phyloP scores from a whole-genome alignment of 768 basidiomycete species.

The Pleurotus salmoneostramineus region DNA sequence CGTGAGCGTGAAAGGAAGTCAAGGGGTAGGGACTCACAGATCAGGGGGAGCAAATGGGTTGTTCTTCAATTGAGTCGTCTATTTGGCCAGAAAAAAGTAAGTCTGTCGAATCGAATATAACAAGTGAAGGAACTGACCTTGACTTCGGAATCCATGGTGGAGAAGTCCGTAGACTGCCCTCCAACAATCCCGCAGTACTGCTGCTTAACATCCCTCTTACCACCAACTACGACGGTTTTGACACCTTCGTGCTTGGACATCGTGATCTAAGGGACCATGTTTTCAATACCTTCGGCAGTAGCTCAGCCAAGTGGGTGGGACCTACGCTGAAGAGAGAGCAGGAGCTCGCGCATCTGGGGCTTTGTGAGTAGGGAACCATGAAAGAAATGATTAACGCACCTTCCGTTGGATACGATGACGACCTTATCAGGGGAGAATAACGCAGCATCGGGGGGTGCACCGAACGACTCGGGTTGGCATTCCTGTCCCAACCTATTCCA shows the following conservation, averaged over 20 bases:
- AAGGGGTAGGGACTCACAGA: constrained; percentile 36
- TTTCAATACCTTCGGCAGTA: neutral
- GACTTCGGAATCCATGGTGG: constrained; percentile 54
- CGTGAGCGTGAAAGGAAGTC: neutral
- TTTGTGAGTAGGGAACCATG: neutral
- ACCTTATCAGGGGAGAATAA: constrained; percentile 48
- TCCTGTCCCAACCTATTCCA: constrained; percentile 38
- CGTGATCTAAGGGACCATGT: constrained; percentile 37
- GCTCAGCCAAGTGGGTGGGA: constrained; percentile 7
- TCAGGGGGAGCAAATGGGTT: constrained; percentile 55
- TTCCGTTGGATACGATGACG: constrained; percentile 52
- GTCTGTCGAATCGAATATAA: neutral
- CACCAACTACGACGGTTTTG: constrained; percentile 5
- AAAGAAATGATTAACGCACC: neutral
- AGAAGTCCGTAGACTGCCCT: constrained; percentile 55
- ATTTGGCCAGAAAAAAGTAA: neutral
- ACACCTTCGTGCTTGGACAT: constrained; percentile 34
- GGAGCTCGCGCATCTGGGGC: constrained; percentile 39
- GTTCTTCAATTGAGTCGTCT: constrained; percentile 53
- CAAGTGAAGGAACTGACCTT: constrained; percentile 23
- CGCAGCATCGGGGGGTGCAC: constrained; percentile 33
- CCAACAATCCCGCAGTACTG: constrained; percentile 62
- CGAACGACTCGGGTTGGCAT: constrained; percentile 33
- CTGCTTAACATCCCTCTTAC: constrained; percentile 35
- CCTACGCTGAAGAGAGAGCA: constrained; percentile 45